A percentile compares a stretch with the other conserved stretches of the same genome.
phyloP scores from a whole-genome alignment of 1,139 yeast genomes.

The Candida sp. region DNA sequence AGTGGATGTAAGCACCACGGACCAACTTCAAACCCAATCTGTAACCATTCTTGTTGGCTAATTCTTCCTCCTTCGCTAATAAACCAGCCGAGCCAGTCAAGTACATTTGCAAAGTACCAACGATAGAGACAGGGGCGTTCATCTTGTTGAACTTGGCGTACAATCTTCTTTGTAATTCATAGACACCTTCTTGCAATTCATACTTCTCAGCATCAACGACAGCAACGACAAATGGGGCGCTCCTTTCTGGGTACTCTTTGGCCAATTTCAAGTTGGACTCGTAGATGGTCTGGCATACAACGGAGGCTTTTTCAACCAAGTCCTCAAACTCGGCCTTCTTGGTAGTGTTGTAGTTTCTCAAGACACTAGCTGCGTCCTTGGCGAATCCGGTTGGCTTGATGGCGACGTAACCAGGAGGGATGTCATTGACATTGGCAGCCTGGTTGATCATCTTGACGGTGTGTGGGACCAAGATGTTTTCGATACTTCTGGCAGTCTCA shows the following conservation, averaged over 20 bases:
- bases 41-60: slow-evolving; percentile 68
- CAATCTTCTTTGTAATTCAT: slow-evolving; percentile 85
- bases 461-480: slow-evolving; percentile 76
- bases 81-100: slow-evolving; percentile 71
- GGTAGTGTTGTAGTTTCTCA: slow-evolving; percentile 59
- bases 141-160: slow-evolving; percentile 73
- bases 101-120: slow-evolving; percentile 96
- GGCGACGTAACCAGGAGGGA: slow-evolving; percentile 86
- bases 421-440: slow-evolving; percentile 57
- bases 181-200: slow-evolving; percentile 89
- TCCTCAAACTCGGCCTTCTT: slow-evolving; percentile 53
- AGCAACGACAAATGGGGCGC: slow-evolving; percentile 82
- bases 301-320: slow-evolving; percentile 68
- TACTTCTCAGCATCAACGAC: slow-evolving; percentile 94
- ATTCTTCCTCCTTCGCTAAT: slow-evolving; percentile 62
- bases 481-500: slow-evolving; percentile 71
- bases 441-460: slow-evolving; percentile 51
- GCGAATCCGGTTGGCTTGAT: slow-evolving; percentile 93
- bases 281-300: slow-evolving; percentile 58
- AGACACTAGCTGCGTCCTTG: slow-evolving; percentile 74
- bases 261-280: slow-evolving; percentile 54
- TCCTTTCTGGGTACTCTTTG: slow-evolving; percentile 64
- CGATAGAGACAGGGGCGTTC: slow-evolving; percentile 64
- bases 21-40: slow-evolving; percentile 89
- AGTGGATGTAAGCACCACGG: slow-evolving; percentile 97